Evolutionary conservation across 2,329 filamentous ascomycete species (phyloP), one percentile per base, ranked within the genome.

Genomic region (Fusarium setosum): DNA sequence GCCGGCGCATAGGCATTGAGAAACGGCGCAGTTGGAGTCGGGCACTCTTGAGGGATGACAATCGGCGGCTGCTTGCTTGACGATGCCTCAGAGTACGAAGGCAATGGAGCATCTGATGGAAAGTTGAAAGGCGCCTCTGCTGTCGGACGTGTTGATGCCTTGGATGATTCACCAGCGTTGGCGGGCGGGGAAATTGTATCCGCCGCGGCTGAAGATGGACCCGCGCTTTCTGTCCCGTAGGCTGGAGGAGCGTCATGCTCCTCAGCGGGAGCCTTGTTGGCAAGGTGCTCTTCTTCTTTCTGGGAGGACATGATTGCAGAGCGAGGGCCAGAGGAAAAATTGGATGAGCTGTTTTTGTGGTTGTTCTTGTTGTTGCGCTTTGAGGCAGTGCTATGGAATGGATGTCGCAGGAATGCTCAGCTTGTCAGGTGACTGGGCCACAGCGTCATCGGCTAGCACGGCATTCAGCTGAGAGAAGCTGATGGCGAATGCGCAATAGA

Each of bases 51-150:
- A 0, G 80, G 81, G 23, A 82, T 78, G n/a, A 76, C 79, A 40
- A 83, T 77, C 11, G 76, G 78, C 8, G 68, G 71, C 20, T 69
- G 60, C 8, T 68, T 58, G 23, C 49, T 55, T 15, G 59, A 54
- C 5, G 70, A 61, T 5, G 67, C 61, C 17, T 60, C 63, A 0
- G 70, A 63, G 50, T 78, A 81, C 1, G 75, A 47, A 0, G 79
- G 78, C 0, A 75, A 67, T 4, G 73, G 53, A 2, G 63, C 58
- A 24, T 73, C 71, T 0, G 72, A 56, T 2, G 80, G 80, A 61
- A 82, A 82, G 56, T 78, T 74, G 66, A 82, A 82, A 1, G 80
- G 80, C 3, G 72, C 63, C 1, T 75, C 72, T 6, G 73, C 67
- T 0, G 75, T 79, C 6, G 78, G 79, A 0, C 59, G 26, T 9